A percentile compares a stretch with the other conserved stretches of the same genome.
phyloP scores from a whole-genome alignment of 371 early-diverging fungal genomes.

The Mortierella sp. region DNA sequence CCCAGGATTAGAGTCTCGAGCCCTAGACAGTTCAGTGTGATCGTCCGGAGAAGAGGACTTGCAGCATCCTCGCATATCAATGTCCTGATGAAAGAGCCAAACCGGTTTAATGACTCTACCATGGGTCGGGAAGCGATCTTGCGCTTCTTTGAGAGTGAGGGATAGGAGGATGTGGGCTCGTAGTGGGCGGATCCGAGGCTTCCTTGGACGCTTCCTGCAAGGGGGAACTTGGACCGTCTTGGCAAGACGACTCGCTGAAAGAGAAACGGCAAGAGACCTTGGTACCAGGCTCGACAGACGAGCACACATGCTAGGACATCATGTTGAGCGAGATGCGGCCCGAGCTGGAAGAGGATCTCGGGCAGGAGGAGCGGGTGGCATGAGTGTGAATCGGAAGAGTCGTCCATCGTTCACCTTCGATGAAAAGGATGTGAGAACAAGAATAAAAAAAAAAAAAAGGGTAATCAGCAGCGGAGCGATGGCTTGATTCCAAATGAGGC shows the following conservation, averaged over 20 bases:
- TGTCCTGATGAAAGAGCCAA: conserved; percentile 20
- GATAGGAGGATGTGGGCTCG: too few relatives aligned
- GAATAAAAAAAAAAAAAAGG: too few relatives aligned
- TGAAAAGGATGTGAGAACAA: too few relatives aligned
- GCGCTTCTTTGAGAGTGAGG: background rate
- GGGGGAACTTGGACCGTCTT: conserved; percentile 1
- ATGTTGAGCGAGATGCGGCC: conserved; percentile 23
- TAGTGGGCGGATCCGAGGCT: too few relatives aligned
- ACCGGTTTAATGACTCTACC: conserved; percentile 16
- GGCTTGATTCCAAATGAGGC: too few relatives aligned
- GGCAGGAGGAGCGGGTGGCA: conserved; percentile 30
- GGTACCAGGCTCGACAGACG: conserved; percentile 36
- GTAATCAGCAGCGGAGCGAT: too few relatives aligned
- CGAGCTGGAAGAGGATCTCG: conserved; percentile 29
- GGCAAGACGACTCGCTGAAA: conserved; percentile 29
- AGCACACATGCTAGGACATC: conserved; percentile 11
- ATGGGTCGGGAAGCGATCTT: conserved; percentile 30
- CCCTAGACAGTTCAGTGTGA: conserved; percentile 11
- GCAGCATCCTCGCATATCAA: conserved; percentile 23
- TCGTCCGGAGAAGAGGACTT: conserved; percentile 17
- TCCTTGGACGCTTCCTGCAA: too few relatives aligned
- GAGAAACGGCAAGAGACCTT: conserved; percentile 25
- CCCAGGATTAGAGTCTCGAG: conserved; percentile 35
- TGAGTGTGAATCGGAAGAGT: too few relatives aligned
- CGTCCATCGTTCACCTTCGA: too few relatives aligned